phyloP scores from a whole-genome alignment of 129 eudicot genomes.

The Silybum marianum region DNA sequence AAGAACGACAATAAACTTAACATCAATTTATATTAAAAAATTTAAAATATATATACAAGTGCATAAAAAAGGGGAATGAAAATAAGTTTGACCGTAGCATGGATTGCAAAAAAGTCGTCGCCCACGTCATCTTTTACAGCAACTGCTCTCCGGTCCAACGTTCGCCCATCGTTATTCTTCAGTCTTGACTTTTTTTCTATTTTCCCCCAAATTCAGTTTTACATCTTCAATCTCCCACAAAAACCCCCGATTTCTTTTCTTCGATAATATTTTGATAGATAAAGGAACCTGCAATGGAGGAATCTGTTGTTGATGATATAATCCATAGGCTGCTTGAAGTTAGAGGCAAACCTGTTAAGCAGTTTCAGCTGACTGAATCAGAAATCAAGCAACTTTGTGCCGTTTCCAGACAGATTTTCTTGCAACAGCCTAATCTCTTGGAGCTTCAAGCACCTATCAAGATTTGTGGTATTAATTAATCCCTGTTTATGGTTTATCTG shows the following conservation, averaged over 20 bases:
- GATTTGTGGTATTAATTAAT: conserved; percentile 54
- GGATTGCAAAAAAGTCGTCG: background rate
- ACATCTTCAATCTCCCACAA: conserved; percentile 1
- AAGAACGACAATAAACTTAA: no score
- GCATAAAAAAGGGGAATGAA: no score
- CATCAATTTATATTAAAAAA: no score
- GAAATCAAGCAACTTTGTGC: conserved; percentile 58
- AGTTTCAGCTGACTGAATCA: conserved; percentile 51
- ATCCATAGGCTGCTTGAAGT: conserved; percentile 48
- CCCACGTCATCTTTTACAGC: background rate
- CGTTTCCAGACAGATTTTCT: conserved; percentile 45
- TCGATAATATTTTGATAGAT: background rate
- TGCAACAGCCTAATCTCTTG: conserved; percentile 46
- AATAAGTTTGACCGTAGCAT: background rate
- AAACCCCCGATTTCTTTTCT: background rate
- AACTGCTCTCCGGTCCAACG: background rate
- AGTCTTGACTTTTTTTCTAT: conserved; percentile 8
- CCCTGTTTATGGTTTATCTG: background rate
- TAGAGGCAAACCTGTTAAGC: conserved; percentile 40
- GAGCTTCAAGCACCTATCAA: conserved; percentile 60
- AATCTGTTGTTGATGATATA: conserved; percentile 44
- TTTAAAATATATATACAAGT: no score
- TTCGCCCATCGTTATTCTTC: conserved; percentile 11
- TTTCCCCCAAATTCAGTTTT: background rate
- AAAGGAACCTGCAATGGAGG: conserved; percentile 34